Percentiles rank a stretch among this genome's conserved stretches.
Conservation (phyloP, 495 filamentous ascomycete genomes). For the Xylaria flabelliformis region DNA sequence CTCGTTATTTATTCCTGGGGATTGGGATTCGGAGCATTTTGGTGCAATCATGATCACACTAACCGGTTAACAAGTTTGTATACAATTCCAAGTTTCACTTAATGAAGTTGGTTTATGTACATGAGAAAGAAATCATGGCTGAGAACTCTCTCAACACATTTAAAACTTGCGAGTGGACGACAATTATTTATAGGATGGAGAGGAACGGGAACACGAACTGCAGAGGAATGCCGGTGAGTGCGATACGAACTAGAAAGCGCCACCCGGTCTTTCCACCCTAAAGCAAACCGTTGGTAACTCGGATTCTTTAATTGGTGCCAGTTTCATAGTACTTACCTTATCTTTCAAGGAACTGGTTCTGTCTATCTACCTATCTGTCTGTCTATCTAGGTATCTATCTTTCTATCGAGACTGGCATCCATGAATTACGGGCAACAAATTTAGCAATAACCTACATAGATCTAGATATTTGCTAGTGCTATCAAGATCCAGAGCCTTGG, state of each 20-base stretch:
- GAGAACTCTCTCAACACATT: neutral
- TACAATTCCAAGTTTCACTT: neutral
- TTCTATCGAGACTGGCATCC: neutral
- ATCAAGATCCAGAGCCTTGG: neutral
- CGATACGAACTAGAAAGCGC: slow-evolving; percentile 16
- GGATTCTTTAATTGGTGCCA: neutral
- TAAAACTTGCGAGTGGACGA: neutral
- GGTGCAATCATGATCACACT: neutral
- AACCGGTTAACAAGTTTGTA: neutral
- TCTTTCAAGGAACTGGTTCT: neutral
- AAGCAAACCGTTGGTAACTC: neutral
- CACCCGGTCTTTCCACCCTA: neutral
- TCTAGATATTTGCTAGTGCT: neutral
- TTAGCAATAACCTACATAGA: neutral
- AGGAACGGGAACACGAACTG: slow-evolving; percentile 5
- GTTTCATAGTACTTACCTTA: neutral
- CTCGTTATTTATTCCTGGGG: neutral
- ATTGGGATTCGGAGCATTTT: slow-evolving; percentile 10
- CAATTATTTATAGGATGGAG: neutral
- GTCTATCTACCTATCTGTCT: neutral
- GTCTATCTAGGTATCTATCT: neutral
- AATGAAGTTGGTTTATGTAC: neutral
- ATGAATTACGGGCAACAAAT: neutral
- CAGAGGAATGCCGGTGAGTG: neutral
- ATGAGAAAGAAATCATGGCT: neutral